Evolutionary conservation across 768 basidiomycete genomes (phyloP).

Genomic region (Termitomyces bulborhizus): DNA sequence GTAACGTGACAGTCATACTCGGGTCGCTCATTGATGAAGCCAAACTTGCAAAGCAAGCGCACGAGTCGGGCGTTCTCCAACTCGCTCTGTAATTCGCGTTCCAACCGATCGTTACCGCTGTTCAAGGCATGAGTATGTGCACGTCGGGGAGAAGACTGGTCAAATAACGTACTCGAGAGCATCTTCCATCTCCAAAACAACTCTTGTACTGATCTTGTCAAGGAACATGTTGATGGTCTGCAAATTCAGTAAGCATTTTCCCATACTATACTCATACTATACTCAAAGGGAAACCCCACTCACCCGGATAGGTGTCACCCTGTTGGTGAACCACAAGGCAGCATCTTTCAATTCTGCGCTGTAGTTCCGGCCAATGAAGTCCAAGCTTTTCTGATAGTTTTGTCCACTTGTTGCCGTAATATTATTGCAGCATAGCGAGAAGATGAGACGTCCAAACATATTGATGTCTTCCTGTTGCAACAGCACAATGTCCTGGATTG

Average conservation of each 20-base stretch:
- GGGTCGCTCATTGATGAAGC: slow-evolving; percentile 98
- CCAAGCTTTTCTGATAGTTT: slow-evolving; percentile 69
- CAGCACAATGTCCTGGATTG: slow-evolving; percentile 48
- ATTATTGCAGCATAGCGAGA: slow-evolving; percentile 72
- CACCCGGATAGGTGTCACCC: slow-evolving; percentile 63
- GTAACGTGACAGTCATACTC: slow-evolving; percentile 45
- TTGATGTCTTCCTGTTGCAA: slow-evolving; percentile 86
- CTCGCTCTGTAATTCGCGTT: slow-evolving; percentile 80
- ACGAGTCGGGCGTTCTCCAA: slow-evolving; percentile 93
- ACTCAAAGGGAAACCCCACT: not conserved
- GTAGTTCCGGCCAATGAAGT: slow-evolving; percentile 67
- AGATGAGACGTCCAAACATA: slow-evolving; percentile 80
- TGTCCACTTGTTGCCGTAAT: slow-evolving; percentile 49
- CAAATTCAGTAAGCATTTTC: not conserved
- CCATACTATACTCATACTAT: too few relatives aligned
- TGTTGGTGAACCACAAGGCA: slow-evolving; percentile 70
- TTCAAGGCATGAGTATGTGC: not conserved
- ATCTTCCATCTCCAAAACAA: slow-evolving; percentile 80
- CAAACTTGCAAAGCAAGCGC: slow-evolving; percentile 86
- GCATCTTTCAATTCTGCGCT: slow-evolving; percentile 79
- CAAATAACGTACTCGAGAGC: slow-evolving; percentile 55
- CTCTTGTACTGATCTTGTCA: slow-evolving; percentile 67
- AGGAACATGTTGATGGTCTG: slow-evolving; percentile 77
- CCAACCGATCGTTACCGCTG: slow-evolving; percentile 77
- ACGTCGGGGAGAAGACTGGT: too few relatives aligned